Conservation (phyloP, 371 early-diverging fungal species). For the Mortierella sp. region DNA sequence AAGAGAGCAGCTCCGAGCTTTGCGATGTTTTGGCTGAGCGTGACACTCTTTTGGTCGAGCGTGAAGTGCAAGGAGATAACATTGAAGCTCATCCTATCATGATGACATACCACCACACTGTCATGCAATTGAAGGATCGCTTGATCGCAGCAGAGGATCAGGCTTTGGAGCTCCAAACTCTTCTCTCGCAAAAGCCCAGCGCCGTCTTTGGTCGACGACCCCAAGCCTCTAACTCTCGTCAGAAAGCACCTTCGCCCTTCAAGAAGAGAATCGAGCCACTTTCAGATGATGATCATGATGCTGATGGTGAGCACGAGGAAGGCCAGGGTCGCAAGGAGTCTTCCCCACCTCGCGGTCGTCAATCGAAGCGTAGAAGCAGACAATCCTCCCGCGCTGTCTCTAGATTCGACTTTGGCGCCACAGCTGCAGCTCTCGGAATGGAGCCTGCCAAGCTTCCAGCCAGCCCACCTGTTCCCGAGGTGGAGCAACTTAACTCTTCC, state of each 20-base stretch:
- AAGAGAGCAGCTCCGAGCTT: constrained; percentile 62
- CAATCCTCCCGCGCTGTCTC: constrained; percentile 35
- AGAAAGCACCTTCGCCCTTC: constrained; percentile 32
- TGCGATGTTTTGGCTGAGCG: constrained; percentile 71
- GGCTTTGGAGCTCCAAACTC: constrained; percentile 39
- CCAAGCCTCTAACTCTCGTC: constrained; percentile 5
- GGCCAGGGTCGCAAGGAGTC: constrained; percentile 22
- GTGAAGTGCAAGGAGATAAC: constrained; percentile 58
- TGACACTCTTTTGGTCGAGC: constrained; percentile 71
- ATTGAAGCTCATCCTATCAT: constrained; percentile 68
- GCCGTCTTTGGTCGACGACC: constrained; percentile 42
- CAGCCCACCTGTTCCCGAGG: constrained; percentile 41
- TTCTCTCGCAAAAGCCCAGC: constrained; percentile 27
- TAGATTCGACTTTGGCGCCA: constrained; percentile 40
- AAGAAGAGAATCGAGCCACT: constrained; percentile 20
- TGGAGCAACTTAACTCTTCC: constrained; percentile 30
- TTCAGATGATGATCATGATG: constrained; percentile 49
- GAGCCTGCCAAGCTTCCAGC: constrained; percentile 40
- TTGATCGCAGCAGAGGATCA: constrained; percentile 57
- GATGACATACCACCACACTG: constrained; percentile 68
- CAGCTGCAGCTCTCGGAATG: constrained; percentile 7
- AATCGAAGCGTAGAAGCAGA: constrained; percentile 42
- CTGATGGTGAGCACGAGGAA: constrained; percentile 47
- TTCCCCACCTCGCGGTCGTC: constrained; percentile 37
- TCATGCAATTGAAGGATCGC: constrained; percentile 67